Base-by-base conservation (phyloP, 1,284 basidiomycete genomes). In the Cronartium quercuum region DNA sequence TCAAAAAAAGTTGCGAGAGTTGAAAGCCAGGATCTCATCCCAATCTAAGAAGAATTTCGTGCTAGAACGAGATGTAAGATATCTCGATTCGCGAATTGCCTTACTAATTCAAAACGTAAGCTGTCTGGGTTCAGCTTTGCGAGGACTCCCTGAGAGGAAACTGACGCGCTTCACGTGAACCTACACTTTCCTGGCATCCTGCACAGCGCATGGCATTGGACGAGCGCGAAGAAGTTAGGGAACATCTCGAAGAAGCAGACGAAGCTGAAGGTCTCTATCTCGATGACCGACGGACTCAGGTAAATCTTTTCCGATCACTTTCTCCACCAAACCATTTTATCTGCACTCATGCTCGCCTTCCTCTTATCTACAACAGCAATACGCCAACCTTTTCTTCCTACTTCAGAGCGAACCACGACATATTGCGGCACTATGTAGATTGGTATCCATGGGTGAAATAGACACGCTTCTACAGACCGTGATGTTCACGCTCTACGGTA, bases 11-110 rank as follows among this genome's bases (percentile, higher is more conserved):
- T 85, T 99, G 61, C 86, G 96, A 41, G 94, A 98, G 79, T 87
- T 98, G 79, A 98, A 99, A 84, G 87, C 90, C n/a, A 91, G 93
- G 80, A 99, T 99, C 78, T 98, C 94, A 29, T 90, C 92, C 0
- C 96, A 98, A 84, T 95, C 92, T 69, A 98, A 99, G 86, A 97
- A 95, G 87, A 99, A 98, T 84, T 98, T 98, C 81, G 93, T 98
- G 37, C 87, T 98, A 38, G 95, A 98, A 82, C 88, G 95, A 63
- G 96, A 99, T 83, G 96, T 98, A 47, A 90, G 96, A 65, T 98
- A 98, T 83, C 88, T 99, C 68, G 96, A 99, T 84, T 92, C 91
- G 62, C 88, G 96, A 69, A 99, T 99, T 81, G 96, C 94, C 6
- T 85, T 99, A 60, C 87, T 99, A 78, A 99, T 99, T 80, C 94